phyloP scores from a whole-genome alignment of 148 eudicot genomes.

The Vaccinium darrowii region DNA sequence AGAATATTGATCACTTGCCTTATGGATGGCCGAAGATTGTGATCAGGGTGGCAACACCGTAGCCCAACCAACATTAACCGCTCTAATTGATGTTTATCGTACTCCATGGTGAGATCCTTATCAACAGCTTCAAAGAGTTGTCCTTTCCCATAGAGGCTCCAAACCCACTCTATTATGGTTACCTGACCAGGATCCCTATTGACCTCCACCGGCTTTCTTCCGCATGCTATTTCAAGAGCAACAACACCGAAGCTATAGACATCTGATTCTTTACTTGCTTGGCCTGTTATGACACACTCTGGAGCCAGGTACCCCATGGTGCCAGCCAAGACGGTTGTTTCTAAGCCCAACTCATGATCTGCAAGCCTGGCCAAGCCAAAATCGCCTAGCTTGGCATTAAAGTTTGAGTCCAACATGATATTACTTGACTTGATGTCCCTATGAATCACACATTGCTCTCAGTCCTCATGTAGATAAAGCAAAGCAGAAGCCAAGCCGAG shows the following conservation, averaged over 20 bases:
- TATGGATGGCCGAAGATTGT: background rate
- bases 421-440: background rate
- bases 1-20: slow-evolving; percentile 19
- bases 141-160: background rate
- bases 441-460: slow-evolving; percentile 6
- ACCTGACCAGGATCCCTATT: background rate
- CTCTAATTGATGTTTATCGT: background rate
- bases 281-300: background rate
- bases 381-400: background rate
- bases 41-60: background rate
- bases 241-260: background rate
- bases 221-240: background rate
- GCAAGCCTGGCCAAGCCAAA: slow-evolving; percentile 7
- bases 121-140: background rate
- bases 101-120: background rate
- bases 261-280: slow-evolving; percentile 1
- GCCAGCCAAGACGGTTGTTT: background rate
- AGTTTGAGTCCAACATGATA: background rate
- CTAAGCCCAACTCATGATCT: background rate
- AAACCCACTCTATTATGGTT: background rate
- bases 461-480: background rate
- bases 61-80: background rate
- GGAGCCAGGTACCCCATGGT: background rate
- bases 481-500: background rate
- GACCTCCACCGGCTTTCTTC: background rate